Percentiles rank a stretch among this genome's conserved stretches.
phyloP scores from a whole-genome alignment of 805 yeast species.

The Spathaspora arborariae region DNA sequence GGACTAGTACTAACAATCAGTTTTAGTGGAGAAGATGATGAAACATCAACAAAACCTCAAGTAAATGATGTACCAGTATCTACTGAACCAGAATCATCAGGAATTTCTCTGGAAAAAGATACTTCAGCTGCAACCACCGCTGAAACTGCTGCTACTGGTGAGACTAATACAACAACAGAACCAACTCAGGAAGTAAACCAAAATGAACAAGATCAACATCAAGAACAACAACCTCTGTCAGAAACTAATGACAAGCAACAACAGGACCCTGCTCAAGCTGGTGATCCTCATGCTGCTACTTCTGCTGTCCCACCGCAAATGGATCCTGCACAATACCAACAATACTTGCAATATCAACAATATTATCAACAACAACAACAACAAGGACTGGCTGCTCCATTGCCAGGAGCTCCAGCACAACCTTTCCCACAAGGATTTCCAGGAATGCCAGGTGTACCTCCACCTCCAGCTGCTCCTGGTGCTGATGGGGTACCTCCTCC shows the following conservation, averaged over 20 bases:
- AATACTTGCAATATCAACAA: neutral
- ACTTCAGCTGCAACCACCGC: neutral
- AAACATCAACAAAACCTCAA: slow-evolving; percentile 4
- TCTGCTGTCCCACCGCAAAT: slow-evolving; percentile 8
- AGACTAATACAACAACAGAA: slow-evolving; percentile 3
- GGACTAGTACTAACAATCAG: neutral
- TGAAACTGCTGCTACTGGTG: slow-evolving; percentile 1
- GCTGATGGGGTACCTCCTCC: slow-evolving; percentile 18
- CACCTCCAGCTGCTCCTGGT: neutral
- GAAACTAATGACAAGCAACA: slow-evolving; percentile 6
- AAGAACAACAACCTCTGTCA: slow-evolving; percentile 6
- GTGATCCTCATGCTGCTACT: slow-evolving; percentile 5
- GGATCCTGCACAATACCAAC: slow-evolving; percentile 5
- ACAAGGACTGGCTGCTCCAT: slow-evolving; percentile 7
- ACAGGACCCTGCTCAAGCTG: slow-evolving; percentile 8
- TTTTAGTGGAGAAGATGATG: slow-evolving; percentile 10
- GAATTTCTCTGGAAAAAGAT: neutral
- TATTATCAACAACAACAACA: slow-evolving; percentile 1
- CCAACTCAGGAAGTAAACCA: neutral
- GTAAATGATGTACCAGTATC: slow-evolving; percentile 12
- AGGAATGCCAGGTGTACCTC: slow-evolving; percentile 14
- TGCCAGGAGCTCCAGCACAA: slow-evolving; percentile 4
- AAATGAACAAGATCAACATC: neutral
- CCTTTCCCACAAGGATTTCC: slow-evolving; percentile 6
- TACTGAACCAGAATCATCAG: slow-evolving; percentile 7